Base-by-base conservation (phyloP, 805 yeast genomes). In the Brettanomyces nanus region DNA sequence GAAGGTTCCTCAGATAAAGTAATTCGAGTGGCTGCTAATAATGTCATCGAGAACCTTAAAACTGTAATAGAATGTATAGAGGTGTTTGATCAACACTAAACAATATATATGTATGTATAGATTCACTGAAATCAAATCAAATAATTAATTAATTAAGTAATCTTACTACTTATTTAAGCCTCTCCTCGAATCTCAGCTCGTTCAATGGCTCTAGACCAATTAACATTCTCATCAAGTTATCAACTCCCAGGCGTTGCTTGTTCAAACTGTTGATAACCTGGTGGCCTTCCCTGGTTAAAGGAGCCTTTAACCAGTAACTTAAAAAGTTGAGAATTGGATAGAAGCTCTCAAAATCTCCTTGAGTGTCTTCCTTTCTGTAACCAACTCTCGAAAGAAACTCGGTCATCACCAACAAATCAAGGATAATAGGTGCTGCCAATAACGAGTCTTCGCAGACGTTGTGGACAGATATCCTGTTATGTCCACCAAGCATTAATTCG, bases 401-500 rank as follows among this genome's bases (percentile, higher is more conserved):
- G 41, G 95, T 68, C 75, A 89, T 81, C 33, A 89, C 81, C 35
- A 86, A 83, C 62, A 89, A 71, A 61, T 89, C 97, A 51, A 89
- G 82, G 61, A 89, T 90, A 61, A 89, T 72, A 35, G 97, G 97
- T 19, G 96, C 84, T 15, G 97, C 97, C 59, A 89, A 73, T 53
- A 89, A 69, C 3, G 96, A 87, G 62, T 89, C 97, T 65, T 89
- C 97, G 64, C 97, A 89, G 30, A 90, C 95, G 59, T 90, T 89
- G 66, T 89, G 95, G 56, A 90, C 82, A 34, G 94, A 79, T 49
- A 89, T 83, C 58, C 92, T 82, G 69, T 89, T 90, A 67, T 89
- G 96, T 32, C 97, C 97, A 44, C 97, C 97, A 52, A 89, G 73
- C 97, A 89, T 90, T 58, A 89, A 77, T 65, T 89, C 97, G 40